A percentile compares a stretch with the other conserved stretches of the same genome.
Conservation (phyloP, 306 rosid genomes). For the Acacia acuminata region DNA sequence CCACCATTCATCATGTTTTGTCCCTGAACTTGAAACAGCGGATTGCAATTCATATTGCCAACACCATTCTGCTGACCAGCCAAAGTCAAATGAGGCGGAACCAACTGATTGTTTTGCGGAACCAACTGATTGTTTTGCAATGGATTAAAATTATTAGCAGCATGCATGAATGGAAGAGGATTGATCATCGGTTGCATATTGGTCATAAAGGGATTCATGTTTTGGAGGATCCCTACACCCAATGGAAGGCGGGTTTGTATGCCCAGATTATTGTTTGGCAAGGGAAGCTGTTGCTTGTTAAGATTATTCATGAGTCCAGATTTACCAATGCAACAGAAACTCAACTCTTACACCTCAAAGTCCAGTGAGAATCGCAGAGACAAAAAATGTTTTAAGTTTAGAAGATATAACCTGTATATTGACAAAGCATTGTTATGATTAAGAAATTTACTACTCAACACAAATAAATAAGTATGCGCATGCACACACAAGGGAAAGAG, state of each 20-base stretch:
- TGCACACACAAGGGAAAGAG: not conserved
- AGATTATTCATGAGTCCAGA: slow-evolving; percentile 45
- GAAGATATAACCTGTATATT: slow-evolving; percentile 4
- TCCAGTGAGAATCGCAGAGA: not conserved
- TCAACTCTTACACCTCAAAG: slow-evolving; percentile 2
- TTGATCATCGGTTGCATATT: slow-evolving; percentile 41
- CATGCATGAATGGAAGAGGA: slow-evolving; percentile 49
- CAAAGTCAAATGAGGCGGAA: slow-evolving; percentile 43
- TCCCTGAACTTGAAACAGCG: slow-evolving; percentile 48
- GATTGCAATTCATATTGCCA: slow-evolving; percentile 41
- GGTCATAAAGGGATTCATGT: slow-evolving; percentile 39
- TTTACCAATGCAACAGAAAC: slow-evolving; percentile 34
- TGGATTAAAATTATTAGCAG: slow-evolving; percentile 38
- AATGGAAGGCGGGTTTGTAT: slow-evolving; percentile 50
- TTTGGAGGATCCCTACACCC: slow-evolving; percentile 43
- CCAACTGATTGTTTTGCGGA: slow-evolving; percentile 52
- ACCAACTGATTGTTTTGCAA: slow-evolving; percentile 55
- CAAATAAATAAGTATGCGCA: too few relatives aligned
- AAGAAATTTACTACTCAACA: not conserved
- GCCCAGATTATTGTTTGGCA: slow-evolving; percentile 53
- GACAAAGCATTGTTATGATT: not conserved
- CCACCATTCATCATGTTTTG: slow-evolving; percentile 48
- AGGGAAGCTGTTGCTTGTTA: slow-evolving; percentile 32
- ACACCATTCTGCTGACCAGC: slow-evolving; percentile 41
- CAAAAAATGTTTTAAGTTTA: not conserved